These are phyloP conservation scores for Fusarium incarnatum DNA, from an alignment of 2,329 filamentous ascomycete species.

Conservation along the genomic window DNA sequence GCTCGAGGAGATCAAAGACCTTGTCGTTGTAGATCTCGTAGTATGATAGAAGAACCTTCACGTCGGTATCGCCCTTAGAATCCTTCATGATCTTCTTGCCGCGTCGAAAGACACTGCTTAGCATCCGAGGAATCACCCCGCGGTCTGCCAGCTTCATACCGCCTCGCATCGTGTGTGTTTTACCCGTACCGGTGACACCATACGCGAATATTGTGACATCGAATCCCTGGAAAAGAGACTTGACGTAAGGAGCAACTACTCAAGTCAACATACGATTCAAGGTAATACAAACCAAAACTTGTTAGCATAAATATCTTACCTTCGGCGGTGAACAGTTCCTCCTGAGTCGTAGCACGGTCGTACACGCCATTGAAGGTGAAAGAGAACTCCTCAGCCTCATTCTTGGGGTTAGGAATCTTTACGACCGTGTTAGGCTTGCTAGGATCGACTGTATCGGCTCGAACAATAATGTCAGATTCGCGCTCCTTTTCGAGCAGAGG, in stretches of 20 bases:
- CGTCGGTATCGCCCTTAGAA: slow-evolving; percentile 73
- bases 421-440: slow-evolving; percentile 75
- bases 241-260: slow-evolving; percentile 86
- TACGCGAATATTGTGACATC: slow-evolving; percentile 94
- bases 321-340: slow-evolving; percentile 89
- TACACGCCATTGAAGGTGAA: slow-evolving; percentile 97
- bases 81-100: slow-evolving; percentile 89
- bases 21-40: slow-evolving; percentile 99
- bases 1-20: slow-evolving; percentile 89
- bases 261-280: slow-evolving; percentile 43
- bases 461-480: slow-evolving; percentile 88
- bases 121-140: slow-evolving; percentile 85
- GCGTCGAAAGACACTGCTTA: slow-evolving; percentile 87
- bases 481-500: slow-evolving; percentile 87
- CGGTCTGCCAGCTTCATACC: slow-evolving; percentile 87
- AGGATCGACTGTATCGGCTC: slow-evolving; percentile 70
- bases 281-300: not conserved
- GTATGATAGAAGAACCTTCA: slow-evolving; percentile 84
- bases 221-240: slow-evolving; percentile 89
- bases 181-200: slow-evolving; percentile 91
- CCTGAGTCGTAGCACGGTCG: slow-evolving; percentile 81
- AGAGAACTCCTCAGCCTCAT: slow-evolving; percentile 88
- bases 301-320: slow-evolving; percentile 63
- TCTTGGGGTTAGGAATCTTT: slow-evolving; percentile 94
- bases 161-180: slow-evolving; percentile 96